Percentiles rank a stretch among this genome's conserved stretches.
These are phyloP conservation scores for Candida berthetii DNA, from an alignment of 805 yeast genomes.

Conservation along the genomic window DNA sequence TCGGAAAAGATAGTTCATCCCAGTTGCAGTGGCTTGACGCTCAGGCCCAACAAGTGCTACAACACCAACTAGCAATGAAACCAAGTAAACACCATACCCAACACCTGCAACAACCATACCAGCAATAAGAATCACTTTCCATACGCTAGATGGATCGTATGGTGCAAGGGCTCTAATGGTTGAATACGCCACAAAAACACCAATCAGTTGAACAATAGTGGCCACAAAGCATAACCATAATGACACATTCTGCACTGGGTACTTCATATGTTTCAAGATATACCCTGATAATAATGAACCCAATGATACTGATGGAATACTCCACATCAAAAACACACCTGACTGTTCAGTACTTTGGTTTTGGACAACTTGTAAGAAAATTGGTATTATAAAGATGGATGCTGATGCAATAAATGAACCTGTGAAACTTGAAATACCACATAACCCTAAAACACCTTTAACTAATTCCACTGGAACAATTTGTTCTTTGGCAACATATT, in stretches of 20 bases:
- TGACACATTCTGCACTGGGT: neutral
- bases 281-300: constrained; percentile 27
- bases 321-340: constrained; percentile 28
- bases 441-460: constrained; percentile 27
- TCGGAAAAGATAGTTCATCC: constrained; percentile 35
- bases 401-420: neutral
- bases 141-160: constrained; percentile 2
- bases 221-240: constrained; percentile 1
- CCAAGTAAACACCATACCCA: constrained; percentile 31
- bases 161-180: constrained; percentile 4
- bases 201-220: constrained; percentile 1
- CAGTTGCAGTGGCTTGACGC: constrained; percentile 34
- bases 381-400: neutral
- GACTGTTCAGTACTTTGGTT: constrained; percentile 26
- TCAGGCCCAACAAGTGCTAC: constrained; percentile 31
- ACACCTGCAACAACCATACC: constrained; percentile 24
- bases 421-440: constrained; percentile 17
- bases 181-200: constrained; percentile 1
- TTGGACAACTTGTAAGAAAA: constrained; percentile 29
- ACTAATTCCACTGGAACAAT: constrained; percentile 29
- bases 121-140: constrained; percentile 12
- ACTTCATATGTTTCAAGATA: constrained; percentile 2
- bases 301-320: constrained; percentile 18
- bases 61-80: constrained; percentile 27
- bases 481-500: constrained; percentile 25